Evolutionary conservation across 2,329 filamentous ascomycete genomes (phyloP).

Genomic region (Teratosphaeria viscida): DNA sequence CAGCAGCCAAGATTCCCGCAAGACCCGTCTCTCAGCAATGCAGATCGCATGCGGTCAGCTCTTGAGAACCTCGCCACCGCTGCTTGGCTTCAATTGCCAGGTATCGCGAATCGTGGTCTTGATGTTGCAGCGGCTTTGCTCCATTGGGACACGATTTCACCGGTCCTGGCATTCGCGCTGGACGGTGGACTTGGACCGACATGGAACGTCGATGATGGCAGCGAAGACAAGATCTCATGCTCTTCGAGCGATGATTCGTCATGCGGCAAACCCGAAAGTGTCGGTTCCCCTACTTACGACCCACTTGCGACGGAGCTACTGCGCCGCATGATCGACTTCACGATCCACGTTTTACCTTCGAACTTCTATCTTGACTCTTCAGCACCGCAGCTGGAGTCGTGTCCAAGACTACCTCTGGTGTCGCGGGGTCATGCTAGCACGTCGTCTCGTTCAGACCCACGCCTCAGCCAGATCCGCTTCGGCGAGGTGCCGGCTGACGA

Average conservation of each 20-base stretch:
- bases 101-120: constrained; percentile 47
- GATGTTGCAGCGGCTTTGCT: constrained; percentile 49
- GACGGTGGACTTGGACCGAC: constrained; percentile 32
- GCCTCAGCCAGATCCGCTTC: constrained; percentile 57
- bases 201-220: constrained; percentile 25
- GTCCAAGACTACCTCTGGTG: constrained; percentile 35
- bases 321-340: constrained; percentile 46
- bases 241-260: constrained; percentile 20
- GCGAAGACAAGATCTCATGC: constrained; percentile 28
- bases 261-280: constrained; percentile 11
- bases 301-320: constrained; percentile 47
- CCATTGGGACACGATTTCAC: constrained; percentile 53
- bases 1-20: constrained; percentile 7
- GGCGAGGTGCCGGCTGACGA: constrained; percentile 50
- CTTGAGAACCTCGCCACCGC: constrained; percentile 57
- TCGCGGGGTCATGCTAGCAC: constrained; percentile 20
- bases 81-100: constrained; percentile 45
- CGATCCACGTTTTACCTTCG: constrained; percentile 49
- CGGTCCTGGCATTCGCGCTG: constrained; percentile 50
- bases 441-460: constrained; percentile 36
- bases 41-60: constrained; percentile 26
- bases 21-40: constrained; percentile 1
- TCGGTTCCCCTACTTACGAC: constrained; percentile 35
- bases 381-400: constrained; percentile 36
- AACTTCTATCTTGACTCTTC: constrained; percentile 50